A percentile compares a stretch with the other conserved stretches of the same genome.
Evolutionary conservation across 371 early-diverging fungal species (phyloP).

Genomic region (Mortierella sp.): DNA sequence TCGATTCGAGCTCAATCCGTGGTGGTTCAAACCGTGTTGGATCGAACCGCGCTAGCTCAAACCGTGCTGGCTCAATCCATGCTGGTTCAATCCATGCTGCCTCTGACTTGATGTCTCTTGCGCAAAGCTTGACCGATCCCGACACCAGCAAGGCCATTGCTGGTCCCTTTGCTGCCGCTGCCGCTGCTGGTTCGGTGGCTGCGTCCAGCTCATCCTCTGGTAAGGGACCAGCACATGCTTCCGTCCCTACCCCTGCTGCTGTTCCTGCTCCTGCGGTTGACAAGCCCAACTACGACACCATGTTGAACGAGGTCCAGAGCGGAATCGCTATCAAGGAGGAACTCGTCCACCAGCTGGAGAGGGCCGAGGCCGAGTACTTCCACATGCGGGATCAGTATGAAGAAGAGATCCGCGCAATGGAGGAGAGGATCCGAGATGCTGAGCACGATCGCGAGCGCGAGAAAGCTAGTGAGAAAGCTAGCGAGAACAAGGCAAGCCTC

Average conservation of each 20-base stretch:
- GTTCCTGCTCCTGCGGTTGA: slow-evolving; percentile 66
- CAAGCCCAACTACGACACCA: slow-evolving; percentile 72
- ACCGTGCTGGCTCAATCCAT: neutral
- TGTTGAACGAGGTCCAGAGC: slow-evolving; percentile 58
- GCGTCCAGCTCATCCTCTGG: no score
- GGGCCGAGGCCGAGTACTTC: slow-evolving; percentile 67
- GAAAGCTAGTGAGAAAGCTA: slow-evolving; percentile 57
- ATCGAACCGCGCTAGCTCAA: neutral
- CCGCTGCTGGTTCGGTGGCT: slow-evolving; percentile 10
- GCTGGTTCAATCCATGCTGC: neutral
- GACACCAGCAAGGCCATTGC: slow-evolving; percentile 1
- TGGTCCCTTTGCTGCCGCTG: slow-evolving; percentile 3
- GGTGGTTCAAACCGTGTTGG: neutral
- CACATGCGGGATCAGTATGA: slow-evolving; percentile 80
- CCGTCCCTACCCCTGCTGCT: neutral
- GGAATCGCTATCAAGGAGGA: slow-evolving; percentile 78
- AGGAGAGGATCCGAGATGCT: slow-evolving; percentile 67
- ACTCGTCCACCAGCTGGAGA: slow-evolving; percentile 68
- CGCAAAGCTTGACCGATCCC: neutral
- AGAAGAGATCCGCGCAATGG: slow-evolving; percentile 71
- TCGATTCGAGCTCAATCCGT: slow-evolving; percentile 20
- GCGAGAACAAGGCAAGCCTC: slow-evolving; percentile 29
- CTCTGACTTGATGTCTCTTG: neutral
- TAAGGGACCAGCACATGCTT: slow-evolving; percentile 16
- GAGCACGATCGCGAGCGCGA: slow-evolving; percentile 81